phyloP scores from a whole-genome alignment of 2,329 filamentous ascomycete genomes.

The Seiridium cupressi region DNA sequence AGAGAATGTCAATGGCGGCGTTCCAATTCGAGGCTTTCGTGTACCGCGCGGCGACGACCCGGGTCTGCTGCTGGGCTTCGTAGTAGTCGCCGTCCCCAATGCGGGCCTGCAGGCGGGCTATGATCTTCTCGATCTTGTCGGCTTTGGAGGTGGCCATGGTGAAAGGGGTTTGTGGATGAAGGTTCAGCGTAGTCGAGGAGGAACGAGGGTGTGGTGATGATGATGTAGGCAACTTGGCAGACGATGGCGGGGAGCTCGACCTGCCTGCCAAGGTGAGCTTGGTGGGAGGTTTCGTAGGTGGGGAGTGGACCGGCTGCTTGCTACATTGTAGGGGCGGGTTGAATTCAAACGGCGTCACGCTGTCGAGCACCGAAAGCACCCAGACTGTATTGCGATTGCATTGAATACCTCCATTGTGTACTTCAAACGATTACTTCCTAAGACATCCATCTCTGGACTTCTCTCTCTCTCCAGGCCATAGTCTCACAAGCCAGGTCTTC shows the following conservation, averaged over 20 bases:
- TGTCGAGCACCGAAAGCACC: no score
- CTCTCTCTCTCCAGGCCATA: no score
- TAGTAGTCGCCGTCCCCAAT: conserved; percentile 93
- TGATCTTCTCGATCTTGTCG: conserved; percentile 56
- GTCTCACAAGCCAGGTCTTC: no score
- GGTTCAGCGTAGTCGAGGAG: background rate
- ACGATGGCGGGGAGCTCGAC: background rate
- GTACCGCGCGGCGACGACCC: conserved; percentile 91
- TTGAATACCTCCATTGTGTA: no score
- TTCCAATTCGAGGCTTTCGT: conserved; percentile 83
- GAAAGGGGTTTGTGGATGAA: background rate
- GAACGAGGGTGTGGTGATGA: background rate
- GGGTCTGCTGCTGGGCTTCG: conserved; percentile 97
- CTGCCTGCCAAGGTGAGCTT: no score
- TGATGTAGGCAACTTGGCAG: background rate
- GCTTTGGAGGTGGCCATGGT: conserved; percentile 21
- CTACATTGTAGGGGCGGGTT: no score
- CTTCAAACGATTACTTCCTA: no score
- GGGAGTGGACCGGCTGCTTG: no score
- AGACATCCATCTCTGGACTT: no score
- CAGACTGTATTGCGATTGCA: no score
- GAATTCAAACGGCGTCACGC: no score
- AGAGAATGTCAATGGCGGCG: conserved; percentile 84
- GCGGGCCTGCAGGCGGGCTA: conserved; percentile 72
- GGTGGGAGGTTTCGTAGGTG: no score